Base-by-base conservation (phyloP, 2,329 filamentous ascomycete species). In the Tolypocladium cylindrosporum region DNA sequence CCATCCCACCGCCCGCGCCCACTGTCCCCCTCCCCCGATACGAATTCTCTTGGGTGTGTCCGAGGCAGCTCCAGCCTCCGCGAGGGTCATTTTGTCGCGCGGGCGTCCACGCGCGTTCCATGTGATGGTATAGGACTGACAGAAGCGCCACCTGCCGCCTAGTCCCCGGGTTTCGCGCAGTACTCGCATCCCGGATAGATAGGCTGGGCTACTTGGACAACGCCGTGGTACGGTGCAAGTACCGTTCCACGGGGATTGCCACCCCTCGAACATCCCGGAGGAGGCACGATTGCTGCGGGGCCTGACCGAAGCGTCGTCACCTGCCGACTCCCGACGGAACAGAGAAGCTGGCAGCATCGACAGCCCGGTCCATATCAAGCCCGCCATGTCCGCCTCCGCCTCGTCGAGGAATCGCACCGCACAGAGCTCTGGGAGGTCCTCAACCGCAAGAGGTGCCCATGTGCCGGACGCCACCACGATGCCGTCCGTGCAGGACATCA, bases 351-450 rank as follows among this genome's bases (percentile, higher is more conserved):
- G 39, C 27, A 48, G 14, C 43, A 39, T 52, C 40, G 19, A 41
- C 43, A 2, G 42, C 27, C 52, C 11, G 19, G 50, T 45, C 14
- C 55, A 72, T 70, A 75, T 69, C 68, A 72, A 71, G 68, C 67
- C 72, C 74, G 73, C 70, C 73, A 88, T 68, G 68, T 74, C 80
- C 59, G 76, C 79, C 61, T 74, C 79, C 58, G 76, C 79, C 61
- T 74, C 79, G 55, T 78, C 80, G 66, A 81, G 81, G 74, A 82
- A 83, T 71, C 81, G 80, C 70, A 81, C 83, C 65, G 72, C 83
- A 58, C 79, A 81, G 69, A 81, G 80, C 66, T 83, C 83, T 45
- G 80, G 77, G 66, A 76, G 77, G 61, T 79, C 80, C 42, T 81
- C 79, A 55, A 81, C 77, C 64, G 76, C 75, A 55, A 65, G 65